Conservation (phyloP, 257 asterid species). For the Solanum tarapatanum region DNA sequence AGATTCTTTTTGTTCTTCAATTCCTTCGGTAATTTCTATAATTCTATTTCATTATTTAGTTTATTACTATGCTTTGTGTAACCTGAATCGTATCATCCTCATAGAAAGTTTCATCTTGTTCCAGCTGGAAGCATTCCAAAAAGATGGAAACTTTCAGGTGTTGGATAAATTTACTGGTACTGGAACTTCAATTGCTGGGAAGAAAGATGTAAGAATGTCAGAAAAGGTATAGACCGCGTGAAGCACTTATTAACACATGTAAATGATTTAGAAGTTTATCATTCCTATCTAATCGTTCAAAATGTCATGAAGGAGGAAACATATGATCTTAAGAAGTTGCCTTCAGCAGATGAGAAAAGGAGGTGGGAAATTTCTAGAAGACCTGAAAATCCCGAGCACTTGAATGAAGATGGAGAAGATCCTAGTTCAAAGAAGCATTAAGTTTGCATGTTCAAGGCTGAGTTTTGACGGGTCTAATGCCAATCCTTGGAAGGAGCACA, state of each 20-base stretch:
- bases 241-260: not conserved
- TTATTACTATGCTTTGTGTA: not conserved
- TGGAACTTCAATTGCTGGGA: slow-evolving; percentile 9
- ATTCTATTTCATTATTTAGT: not conserved
- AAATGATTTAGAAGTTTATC: not conserved
- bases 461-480: not conserved
- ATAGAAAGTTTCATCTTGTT: slow-evolving; percentile 11
- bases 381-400: slow-evolving; percentile 10
- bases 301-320: slow-evolving; percentile 17
- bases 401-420: slow-evolving; percentile 14
- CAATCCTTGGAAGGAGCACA: not conserved
- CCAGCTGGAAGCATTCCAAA: slow-evolving; percentile 75
- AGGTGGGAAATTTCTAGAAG: slow-evolving; percentile 12
- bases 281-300: slow-evolving; percentile 6
- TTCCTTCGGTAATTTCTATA: not conserved
- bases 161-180: slow-evolving; percentile 36
- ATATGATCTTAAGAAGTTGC: slow-evolving; percentile 13
- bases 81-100: not conserved
- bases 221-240: slow-evolving; percentile 29
- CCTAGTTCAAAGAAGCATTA: slow-evolving; percentile 13
- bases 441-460: not conserved
- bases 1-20: not conserved
- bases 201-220: slow-evolving; percentile 15
- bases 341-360: slow-evolving; percentile 19
- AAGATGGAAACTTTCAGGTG: slow-evolving; percentile 63